phyloP scores from a whole-genome alignment of 2,329 filamentous ascomycete genomes.

The Sporothrix curviconia region DNA sequence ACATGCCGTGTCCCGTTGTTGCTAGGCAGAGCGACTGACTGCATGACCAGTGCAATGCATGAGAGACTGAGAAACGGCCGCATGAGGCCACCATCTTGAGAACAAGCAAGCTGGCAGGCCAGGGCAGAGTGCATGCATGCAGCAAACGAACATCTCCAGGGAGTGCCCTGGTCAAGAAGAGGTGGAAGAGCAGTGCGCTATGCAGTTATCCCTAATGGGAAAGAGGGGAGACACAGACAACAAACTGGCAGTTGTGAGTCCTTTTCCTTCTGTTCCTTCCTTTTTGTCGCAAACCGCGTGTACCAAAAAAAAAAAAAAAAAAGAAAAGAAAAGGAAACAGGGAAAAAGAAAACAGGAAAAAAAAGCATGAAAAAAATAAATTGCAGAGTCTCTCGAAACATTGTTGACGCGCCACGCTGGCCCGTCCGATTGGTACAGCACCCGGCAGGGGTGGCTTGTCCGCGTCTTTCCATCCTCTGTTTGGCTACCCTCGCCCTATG shows the following conservation, averaged over 20 bases:
- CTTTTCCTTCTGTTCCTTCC: no score
- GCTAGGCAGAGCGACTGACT: neutral
- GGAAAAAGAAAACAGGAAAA: neutral
- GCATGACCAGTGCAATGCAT: neutral
- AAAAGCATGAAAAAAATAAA: neutral
- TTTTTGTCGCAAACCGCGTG: no score
- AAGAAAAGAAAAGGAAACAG: neutral
- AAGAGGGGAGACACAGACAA: no score
- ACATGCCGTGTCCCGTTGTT: constrained; percentile 4
- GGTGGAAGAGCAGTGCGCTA: no score
- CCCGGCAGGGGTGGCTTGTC: neutral
- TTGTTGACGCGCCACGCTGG: neutral
- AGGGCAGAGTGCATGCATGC: neutral
- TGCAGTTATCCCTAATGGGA: no score
- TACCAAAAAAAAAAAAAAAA: neutral
- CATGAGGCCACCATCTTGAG: neutral
- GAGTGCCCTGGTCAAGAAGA: no score
- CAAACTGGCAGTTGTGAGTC: no score
- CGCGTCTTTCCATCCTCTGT: neutral
- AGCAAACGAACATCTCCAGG: neutral
- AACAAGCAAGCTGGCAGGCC: neutral
- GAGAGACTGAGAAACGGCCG: neutral
- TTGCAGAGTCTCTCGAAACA: neutral
- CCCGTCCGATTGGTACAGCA: neutral
- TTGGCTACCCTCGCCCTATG: constrained; percentile 4